Conservation (phyloP, 2,329 filamentous ascomycete species). For the Amauroascus verrucosus region DNA sequence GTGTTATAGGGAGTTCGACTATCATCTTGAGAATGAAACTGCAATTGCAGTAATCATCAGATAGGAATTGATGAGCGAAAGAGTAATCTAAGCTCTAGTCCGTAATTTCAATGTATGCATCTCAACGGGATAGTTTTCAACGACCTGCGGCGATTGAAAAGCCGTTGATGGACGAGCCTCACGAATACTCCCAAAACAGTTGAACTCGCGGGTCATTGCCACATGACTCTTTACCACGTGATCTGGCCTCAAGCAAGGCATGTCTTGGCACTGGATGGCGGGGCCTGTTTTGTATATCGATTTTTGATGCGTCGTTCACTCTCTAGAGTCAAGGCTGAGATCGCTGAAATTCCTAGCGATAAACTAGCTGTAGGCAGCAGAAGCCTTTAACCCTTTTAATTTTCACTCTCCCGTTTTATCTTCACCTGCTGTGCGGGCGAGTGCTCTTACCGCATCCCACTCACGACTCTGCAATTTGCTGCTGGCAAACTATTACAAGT, state of each 20-base stretch:
- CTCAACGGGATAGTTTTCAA: too few relatives aligned
- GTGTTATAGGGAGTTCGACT: neutral
- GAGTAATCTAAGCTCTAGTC: too few relatives aligned
- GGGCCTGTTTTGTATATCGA: neutral
- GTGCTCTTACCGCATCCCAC: neutral
- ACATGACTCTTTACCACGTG: neutral
- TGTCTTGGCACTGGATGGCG: neutral
- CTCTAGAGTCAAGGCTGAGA: neutral
- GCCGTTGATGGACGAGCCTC: too few relatives aligned
- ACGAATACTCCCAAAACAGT: neutral
- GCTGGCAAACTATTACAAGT: too few relatives aligned
- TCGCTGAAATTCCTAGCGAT: neutral
- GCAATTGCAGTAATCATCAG: neutral
- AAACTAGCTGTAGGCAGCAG: neutral
- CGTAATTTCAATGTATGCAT: too few relatives aligned
- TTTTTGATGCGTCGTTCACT: neutral
- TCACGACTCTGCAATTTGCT: too few relatives aligned
- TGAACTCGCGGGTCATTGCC: neutral
- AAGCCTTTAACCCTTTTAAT: neutral
- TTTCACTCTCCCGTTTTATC: neutral
- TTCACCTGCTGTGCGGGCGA: neutral
- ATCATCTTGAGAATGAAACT: conserved; percentile 6
- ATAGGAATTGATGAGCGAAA: neutral
- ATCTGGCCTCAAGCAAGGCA: neutral
- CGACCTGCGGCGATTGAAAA: too few relatives aligned